Evolutionary conservation across 2,329 filamentous ascomycete species (phyloP), one percentile per base, ranked within the genome.

Genomic region (Nemania serpens): DNA sequence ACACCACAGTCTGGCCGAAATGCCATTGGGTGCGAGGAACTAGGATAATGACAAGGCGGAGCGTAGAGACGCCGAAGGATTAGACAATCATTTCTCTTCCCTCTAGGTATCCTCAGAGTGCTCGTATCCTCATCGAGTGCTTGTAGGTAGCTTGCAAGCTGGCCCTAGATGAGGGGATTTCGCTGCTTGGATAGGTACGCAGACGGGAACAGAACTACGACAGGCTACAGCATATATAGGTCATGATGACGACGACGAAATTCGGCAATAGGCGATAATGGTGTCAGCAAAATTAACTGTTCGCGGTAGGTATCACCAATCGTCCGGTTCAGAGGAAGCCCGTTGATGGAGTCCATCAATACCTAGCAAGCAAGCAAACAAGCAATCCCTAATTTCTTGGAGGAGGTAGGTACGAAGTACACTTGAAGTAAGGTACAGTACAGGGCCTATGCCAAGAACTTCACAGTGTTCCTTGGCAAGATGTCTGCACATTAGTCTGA

Each of bases 31-130:
- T 53, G 53, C 46, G 47, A 58, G 53, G 55, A 56, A 49, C 58
- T 53, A 52, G 54, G 63, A 55, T 61, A 51, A 42, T 55, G 47
- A 39, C 54, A 65, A 70, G 64, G 67, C 67, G 67, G 68, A 70
- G 62, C 25, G 68, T 69, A 65, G 68, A 65, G 55, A 66, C 67
- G 59, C 56, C 62, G 59, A 65, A 65, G 62, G 62, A 65, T 58
- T 52, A 34, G 34, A 45, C 43, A 43, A 55, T 52, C 58, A 45
- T 61, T 22, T 46, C 62, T 64, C 61, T 46, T 52, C 36, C 41
- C 52, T 60, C 45, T 49, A n/a, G n/a, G n/a, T n/a, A n/a, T n/a
- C n/a, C n/a, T n/a, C n/a, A n/a, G n/a, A n/a, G n/a, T n/a, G n/a
- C n/a, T n/a, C n/a, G n/a, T n/a, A 29, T 53, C 34, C 49, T 49